phyloP scores from a whole-genome alignment of 1,284 basidiomycete genomes.

The Ustilago trichophora region DNA sequence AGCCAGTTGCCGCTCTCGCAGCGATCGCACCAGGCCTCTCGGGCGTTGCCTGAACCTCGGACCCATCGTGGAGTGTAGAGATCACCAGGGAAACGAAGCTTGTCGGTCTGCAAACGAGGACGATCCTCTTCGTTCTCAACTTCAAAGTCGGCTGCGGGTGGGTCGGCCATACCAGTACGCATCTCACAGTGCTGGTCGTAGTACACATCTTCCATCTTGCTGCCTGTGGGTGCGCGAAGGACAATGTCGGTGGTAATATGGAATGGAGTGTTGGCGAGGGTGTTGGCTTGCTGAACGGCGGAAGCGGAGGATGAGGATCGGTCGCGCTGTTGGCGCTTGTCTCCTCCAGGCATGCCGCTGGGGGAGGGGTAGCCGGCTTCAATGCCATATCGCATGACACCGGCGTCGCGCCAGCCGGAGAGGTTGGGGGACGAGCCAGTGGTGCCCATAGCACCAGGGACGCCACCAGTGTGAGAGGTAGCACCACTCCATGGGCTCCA shows the following conservation, averaged over 20 bases:
- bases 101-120: slow-evolving; percentile 51
- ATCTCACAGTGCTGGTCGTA: slow-evolving; percentile 52
- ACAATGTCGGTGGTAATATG: slow-evolving; percentile 54
- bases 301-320: slow-evolving; percentile 32
- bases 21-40: slow-evolving; percentile 56
- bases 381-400: slow-evolving; percentile 25
- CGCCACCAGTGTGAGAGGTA: slow-evolving; percentile 17
- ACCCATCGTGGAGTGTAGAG: slow-evolving; percentile 57
- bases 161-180: slow-evolving; percentile 39
- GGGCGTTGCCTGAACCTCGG: slow-evolving; percentile 45
- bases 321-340: slow-evolving; percentile 43
- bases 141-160: slow-evolving; percentile 43
- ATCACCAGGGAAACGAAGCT: slow-evolving; percentile 52
- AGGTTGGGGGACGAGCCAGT: slow-evolving; percentile 23
- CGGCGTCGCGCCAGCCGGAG: slow-evolving; percentile 28
- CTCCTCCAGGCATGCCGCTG: slow-evolving; percentile 23
- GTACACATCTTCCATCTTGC: slow-evolving; percentile 52
- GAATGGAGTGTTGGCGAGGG: slow-evolving; percentile 42
- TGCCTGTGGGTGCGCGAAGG: slow-evolving; percentile 42
- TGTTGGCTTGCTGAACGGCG: slow-evolving; percentile 35
- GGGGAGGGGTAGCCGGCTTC: slow-evolving; percentile 25
- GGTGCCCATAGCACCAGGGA: slow-evolving; percentile 15
- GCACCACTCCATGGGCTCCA: slow-evolving; percentile 28
- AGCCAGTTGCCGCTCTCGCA: slow-evolving; percentile 57
- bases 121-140: slow-evolving; percentile 46